Evolutionary conservation across 2,329 filamentous ascomycete genomes (phyloP), one percentile per base, ranked within the genome.

Genomic region (Mollisia scopiformis): DNA sequence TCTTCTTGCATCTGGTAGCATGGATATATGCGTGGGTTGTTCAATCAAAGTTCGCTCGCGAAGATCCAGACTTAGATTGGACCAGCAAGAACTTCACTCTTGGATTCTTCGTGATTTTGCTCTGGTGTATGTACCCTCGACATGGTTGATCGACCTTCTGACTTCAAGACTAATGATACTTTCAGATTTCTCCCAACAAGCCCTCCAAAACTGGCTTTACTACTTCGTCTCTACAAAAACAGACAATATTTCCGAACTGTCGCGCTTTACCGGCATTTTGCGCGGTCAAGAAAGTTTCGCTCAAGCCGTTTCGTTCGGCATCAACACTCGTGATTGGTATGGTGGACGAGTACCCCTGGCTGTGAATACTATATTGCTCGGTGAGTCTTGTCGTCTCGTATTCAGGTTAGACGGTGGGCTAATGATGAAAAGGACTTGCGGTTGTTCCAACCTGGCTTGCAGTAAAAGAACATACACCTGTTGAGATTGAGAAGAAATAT

Each of bases 61-160:
- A 82, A 0, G 74, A 78, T 23, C 88, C 88, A 0, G 82, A 79
- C 0, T 87, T 85, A 63, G 89, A 91, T 71, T 92, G 89, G 89
- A 68, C 71, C 0, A 80, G 80, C 58, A 62, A 75, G 0, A 86
- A 84, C 0, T 92, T 92, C 55, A 88, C 87, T 0, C 77, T 79
- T 33, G 86, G 81, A 0, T 92, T 91, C 66, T 84, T 81, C 0
- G 80, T 90, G 14, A 91, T 88, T 72, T 69, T 92, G 2, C 83
- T 92, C 65, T 79, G 80, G 81, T 71, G 76, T 68, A 57, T 53
- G 63, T 55, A 7, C 8, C 19, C 19, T 46, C 19, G 3, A 25
- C 16, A 11, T 10, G 2, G 16, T 35, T 46, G 41, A 25, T 39
- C 37, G 37, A 39, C n/a, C n/a, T n/a, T n/a, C n/a, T n/a, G 8